phyloP scores from a whole-genome alignment of 2,329 filamentous ascomycete genomes.

The Penicillium olsonii region DNA sequence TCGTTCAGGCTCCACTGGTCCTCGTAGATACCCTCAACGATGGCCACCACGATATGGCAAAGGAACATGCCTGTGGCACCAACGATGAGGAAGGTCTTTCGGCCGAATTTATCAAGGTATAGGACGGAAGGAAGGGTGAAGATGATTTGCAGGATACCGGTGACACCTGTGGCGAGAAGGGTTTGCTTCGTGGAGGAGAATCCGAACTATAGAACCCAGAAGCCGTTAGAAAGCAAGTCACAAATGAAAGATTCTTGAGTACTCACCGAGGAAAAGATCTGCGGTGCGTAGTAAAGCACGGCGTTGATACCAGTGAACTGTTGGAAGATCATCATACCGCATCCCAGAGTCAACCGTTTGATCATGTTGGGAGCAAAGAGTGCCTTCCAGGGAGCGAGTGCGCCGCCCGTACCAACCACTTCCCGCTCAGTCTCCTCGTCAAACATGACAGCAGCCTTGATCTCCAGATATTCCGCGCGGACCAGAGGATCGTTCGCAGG shows the following conservation, averaged over 20 bases:
- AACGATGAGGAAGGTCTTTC: conserved; percentile 37
- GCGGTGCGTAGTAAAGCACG: conserved; percentile 41
- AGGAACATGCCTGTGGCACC: conserved; percentile 69
- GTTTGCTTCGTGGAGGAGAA: conserved; percentile 26
- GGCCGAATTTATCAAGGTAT: conserved; percentile 40
- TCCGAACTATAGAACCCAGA: conserved; percentile 14
- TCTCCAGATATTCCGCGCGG: conserved; percentile 77
- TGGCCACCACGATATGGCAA: conserved; percentile 71
- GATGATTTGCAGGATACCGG: conserved; percentile 35
- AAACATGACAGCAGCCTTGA: conserved; percentile 75
- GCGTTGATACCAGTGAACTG: conserved; percentile 56
- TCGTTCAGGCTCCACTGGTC: conserved; percentile 52
- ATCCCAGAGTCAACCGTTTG: conserved; percentile 28
- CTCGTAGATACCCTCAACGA: conserved; percentile 48
- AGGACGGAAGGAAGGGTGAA: conserved; percentile 41
- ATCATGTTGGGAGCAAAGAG: conserved; percentile 32
- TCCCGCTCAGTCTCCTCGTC: conserved; percentile 71
- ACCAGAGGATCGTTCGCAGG: conserved; percentile 66
- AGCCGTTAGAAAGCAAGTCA: too few species aligned
- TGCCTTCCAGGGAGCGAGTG: conserved; percentile 28
- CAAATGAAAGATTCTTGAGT: too few species aligned
- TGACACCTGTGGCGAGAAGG: conserved; percentile 30
- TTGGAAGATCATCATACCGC: conserved; percentile 39
- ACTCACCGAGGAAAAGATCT: conserved; percentile 22
- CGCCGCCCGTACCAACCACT: conserved; percentile 18